Evolutionary conservation across 2,329 filamentous ascomycete species (phyloP).

Genomic region (Mariannaea elegans): DNA sequence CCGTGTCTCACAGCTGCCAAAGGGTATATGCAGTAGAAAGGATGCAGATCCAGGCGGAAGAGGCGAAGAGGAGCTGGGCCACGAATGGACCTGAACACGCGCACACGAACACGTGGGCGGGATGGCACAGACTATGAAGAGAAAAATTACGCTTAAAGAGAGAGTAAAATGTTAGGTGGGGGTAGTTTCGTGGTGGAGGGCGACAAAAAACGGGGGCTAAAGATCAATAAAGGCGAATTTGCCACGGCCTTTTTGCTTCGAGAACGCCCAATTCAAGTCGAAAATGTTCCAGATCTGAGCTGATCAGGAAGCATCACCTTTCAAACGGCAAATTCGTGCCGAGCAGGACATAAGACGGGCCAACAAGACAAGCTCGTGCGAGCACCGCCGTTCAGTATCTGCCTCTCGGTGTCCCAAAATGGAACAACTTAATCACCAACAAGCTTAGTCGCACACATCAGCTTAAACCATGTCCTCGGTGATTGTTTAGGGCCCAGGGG

Average conservation of each 20-base stretch:
- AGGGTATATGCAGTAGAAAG: no score
- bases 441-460: constrained; percentile 29
- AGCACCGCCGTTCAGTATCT: background rate
- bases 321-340: constrained; percentile 12
- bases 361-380: constrained; percentile 7
- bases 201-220: no score
- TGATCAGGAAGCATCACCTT: background rate
- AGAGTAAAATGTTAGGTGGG: no score
- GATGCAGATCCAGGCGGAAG: constrained; percentile 8
- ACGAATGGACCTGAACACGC: background rate
- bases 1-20: background rate
- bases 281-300: constrained; percentile 2
- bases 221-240: no score
- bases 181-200: no score
- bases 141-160: constrained; percentile 20
- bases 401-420: constrained; percentile 33
- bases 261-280: background rate
- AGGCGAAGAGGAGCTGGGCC: background rate
- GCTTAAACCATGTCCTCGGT: constrained; percentile 26
- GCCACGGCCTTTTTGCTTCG: background rate
- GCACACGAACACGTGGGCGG: background rate
- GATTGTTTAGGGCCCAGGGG: constrained; percentile 19
- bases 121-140: background rate
- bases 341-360: background rate
- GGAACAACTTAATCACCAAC: constrained; percentile 30